phyloP scores from a whole-genome alignment of 768 basidiomycete genomes.

The Lactifluus volemus region DNA sequence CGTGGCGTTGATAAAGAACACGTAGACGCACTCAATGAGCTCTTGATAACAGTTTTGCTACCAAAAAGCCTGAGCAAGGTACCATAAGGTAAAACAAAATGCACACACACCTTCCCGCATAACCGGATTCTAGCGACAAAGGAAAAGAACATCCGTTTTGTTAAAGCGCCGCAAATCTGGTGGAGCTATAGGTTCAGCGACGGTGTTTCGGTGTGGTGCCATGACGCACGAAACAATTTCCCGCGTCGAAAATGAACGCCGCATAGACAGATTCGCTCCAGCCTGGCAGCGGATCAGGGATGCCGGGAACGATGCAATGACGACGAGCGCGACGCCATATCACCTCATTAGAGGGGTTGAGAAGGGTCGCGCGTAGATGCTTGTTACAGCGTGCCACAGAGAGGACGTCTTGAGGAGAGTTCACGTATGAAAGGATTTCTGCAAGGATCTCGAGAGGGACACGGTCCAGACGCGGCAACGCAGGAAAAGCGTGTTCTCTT shows the following conservation, averaged over 20 bases:
- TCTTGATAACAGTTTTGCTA: constrained; percentile 7
- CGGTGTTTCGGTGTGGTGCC: background rate
- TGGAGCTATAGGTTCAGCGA: background rate
- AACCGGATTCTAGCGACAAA: constrained; percentile 10
- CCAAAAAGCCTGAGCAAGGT: background rate
- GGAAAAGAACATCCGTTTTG: constrained; percentile 19
- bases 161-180: constrained; percentile 30
- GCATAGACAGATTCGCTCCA: constrained; percentile 54
- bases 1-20: background rate
- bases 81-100: background rate
- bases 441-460: constrained; percentile 58
- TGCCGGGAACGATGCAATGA: constrained; percentile 25
- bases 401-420: constrained; percentile 48
- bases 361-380: constrained; percentile 41
- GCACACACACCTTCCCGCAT: constrained; percentile 6
- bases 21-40: constrained; percentile 1
- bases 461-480: constrained; percentile 9
- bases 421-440: constrained; percentile 46
- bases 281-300: constrained; percentile 36
- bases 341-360: constrained; percentile 36
- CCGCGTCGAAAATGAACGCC: constrained; percentile 53
- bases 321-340: constrained; percentile 53
- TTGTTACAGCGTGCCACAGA: constrained; percentile 52
- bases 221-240: constrained; percentile 43
- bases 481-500: background rate